Evolutionary conservation across 352 stramenopile genomes (phyloP).

Genomic region (Aphanomyces cochlioides): DNA sequence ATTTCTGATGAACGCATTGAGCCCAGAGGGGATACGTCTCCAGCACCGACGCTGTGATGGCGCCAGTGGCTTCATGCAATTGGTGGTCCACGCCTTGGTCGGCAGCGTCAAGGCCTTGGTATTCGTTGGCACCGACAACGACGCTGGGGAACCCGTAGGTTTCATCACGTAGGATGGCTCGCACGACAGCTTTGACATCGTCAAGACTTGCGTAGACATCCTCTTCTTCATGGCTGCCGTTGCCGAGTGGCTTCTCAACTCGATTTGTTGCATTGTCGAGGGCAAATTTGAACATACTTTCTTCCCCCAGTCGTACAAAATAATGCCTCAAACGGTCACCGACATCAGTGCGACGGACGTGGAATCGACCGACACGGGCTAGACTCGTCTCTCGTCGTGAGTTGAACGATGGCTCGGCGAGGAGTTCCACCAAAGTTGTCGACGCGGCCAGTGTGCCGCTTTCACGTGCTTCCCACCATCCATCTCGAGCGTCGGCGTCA

Average conservation of each 20-base stretch:
- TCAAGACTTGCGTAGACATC: too few relatives aligned
- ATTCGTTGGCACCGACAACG: conserved; percentile 14
- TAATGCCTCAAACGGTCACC: too few relatives aligned
- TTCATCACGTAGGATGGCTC: neutral
- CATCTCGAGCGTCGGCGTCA: conserved; percentile 1
- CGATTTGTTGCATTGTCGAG: too few relatives aligned
- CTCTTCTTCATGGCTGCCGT: too few relatives aligned
- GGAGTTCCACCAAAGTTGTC: neutral
- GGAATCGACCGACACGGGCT: too few relatives aligned
- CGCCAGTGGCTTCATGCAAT: conserved; percentile 7
- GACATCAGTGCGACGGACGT: too few relatives aligned
- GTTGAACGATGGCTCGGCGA: too few relatives aligned
- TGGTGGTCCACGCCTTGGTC: conserved; percentile 22
- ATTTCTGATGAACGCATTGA: conserved; percentile 21
- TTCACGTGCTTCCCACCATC: conserved; percentile 27
- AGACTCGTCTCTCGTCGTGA: too few relatives aligned
- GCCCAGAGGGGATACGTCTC: neutral
- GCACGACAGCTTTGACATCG: too few relatives aligned
- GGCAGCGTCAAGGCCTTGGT: neutral
- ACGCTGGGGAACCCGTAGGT: conserved; percentile 10
- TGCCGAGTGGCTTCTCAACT: too few relatives aligned
- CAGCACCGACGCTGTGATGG: neutral
- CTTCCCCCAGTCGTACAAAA: too few relatives aligned
- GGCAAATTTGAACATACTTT: too few relatives aligned
- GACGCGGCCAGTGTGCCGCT: conserved; percentile 11